Evolutionary conservation across 1,139 yeast genomes (phyloP).

Genomic region (Taphrina populina): DNA sequence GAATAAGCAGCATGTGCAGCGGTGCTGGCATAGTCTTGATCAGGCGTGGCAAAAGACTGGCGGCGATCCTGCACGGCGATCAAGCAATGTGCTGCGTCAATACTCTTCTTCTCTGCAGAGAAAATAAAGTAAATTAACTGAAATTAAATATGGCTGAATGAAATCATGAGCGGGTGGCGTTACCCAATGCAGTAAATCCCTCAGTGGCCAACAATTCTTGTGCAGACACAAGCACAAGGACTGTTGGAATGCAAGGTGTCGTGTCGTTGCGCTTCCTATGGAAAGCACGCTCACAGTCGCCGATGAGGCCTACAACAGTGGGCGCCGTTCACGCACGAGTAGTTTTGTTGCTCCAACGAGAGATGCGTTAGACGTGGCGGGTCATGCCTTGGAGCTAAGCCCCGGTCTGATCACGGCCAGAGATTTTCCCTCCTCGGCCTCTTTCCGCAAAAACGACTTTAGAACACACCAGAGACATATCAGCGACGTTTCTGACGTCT

Average conservation of each 20-base stretch:
- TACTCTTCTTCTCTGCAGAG: no score
- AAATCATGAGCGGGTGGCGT: no score
- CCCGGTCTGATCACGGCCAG: slow-evolving; percentile 10
- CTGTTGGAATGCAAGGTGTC: no score
- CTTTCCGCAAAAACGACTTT: slow-evolving; percentile 5
- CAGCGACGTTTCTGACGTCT: slow-evolving; percentile 14
- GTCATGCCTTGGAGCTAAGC: slow-evolving; percentile 13
- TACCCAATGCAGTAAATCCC: no score
- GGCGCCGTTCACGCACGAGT: slow-evolving; percentile 21
- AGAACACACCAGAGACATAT: slow-evolving; percentile 11
- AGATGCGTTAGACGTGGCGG: neutral
- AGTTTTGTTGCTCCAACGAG: slow-evolving; percentile 10
- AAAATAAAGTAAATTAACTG: no score
- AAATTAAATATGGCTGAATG: no score
- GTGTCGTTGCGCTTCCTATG: no score
- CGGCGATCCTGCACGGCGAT: neutral
- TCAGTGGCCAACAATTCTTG: no score
- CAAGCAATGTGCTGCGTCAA: slow-evolving; percentile 3
- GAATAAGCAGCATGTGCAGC: neutral
- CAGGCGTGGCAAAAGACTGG: slow-evolving; percentile 8
- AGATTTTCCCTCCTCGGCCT: no score
- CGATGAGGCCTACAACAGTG: slow-evolving; percentile 19
- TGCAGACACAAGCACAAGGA: no score
- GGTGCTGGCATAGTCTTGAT: neutral
- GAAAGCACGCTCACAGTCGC: slow-evolving; percentile 16